Conservation (phyloP, 306 rosid genomes). For the Acacia acuminata region DNA sequence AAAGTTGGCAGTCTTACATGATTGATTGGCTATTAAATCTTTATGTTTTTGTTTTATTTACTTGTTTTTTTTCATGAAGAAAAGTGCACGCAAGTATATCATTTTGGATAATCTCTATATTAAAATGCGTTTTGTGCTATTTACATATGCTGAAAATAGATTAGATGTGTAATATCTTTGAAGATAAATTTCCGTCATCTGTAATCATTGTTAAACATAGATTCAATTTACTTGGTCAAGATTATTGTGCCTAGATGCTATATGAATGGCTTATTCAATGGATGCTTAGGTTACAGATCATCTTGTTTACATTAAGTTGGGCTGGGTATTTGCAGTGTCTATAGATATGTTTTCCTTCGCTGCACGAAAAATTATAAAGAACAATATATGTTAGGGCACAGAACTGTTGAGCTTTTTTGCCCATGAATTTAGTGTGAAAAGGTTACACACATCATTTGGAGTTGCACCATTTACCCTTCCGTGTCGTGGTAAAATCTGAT, state of each 20-base stretch:
- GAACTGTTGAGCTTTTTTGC: neutral
- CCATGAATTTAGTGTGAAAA: neutral
- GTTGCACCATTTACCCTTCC: neutral
- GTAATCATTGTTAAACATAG: neutral
- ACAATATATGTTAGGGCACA: neutral
- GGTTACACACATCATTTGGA: neutral
- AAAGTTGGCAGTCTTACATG: constrained; percentile 24
- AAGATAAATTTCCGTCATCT: neutral
- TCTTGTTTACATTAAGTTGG: neutral
- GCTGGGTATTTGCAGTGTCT: neutral
- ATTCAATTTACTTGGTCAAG: neutral
- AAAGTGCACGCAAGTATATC: neutral
- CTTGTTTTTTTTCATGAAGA: neutral
- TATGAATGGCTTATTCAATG: neutral
- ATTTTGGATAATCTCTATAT: neutral
- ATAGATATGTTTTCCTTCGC: neutral
- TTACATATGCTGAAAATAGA: neutral
- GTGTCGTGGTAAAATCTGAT: neutral
- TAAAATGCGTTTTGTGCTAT: neutral
- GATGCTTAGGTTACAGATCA: neutral
- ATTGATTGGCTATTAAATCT: constrained; percentile 6
- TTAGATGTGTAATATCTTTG: neutral
- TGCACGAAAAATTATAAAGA: neutral
- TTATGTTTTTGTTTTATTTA: neutral
- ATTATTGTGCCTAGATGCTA: neutral